These are phyloP conservation scores for Rhododendron henanense DNA, from an alignment of 148 eudicot species.

Conservation along the genomic window DNA sequence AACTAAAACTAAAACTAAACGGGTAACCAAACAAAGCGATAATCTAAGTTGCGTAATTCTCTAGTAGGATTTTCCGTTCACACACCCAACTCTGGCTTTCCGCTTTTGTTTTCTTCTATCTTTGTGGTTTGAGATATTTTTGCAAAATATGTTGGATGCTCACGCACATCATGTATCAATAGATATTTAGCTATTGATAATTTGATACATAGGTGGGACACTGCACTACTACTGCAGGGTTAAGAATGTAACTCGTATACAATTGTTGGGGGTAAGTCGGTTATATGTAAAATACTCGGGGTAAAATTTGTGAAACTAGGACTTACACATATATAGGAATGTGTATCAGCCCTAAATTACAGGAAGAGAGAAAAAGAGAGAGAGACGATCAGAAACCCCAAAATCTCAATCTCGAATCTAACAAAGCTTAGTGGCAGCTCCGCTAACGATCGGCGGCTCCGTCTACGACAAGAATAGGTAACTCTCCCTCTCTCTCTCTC, in stretches of 20 bases:
- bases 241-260: background rate
- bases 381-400: background rate
- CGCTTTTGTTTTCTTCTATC: too few relatives aligned
- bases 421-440: background rate
- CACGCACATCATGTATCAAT: too few relatives aligned
- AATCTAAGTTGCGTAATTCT: too few relatives aligned
- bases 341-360: background rate
- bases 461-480: background rate
- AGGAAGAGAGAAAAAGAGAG: background rate
- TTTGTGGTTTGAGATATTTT: too few relatives aligned
- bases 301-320: background rate
- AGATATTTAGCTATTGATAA: too few relatives aligned
- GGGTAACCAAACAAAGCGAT: too few relatives aligned
- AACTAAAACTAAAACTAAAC: too few relatives aligned
- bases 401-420: background rate
- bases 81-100: too few relatives aligned
- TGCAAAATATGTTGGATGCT: too few relatives aligned
- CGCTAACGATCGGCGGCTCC: background rate
- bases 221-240: background rate
- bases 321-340: background rate
- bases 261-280: background rate
- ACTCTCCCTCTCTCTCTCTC: background rate
- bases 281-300: background rate
- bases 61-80: too few relatives aligned
- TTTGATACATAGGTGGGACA: background rate